These are phyloP conservation scores for Fremontodendron californicum DNA, from an alignment of 345 rosid genomes.

Conservation along the genomic window DNA sequence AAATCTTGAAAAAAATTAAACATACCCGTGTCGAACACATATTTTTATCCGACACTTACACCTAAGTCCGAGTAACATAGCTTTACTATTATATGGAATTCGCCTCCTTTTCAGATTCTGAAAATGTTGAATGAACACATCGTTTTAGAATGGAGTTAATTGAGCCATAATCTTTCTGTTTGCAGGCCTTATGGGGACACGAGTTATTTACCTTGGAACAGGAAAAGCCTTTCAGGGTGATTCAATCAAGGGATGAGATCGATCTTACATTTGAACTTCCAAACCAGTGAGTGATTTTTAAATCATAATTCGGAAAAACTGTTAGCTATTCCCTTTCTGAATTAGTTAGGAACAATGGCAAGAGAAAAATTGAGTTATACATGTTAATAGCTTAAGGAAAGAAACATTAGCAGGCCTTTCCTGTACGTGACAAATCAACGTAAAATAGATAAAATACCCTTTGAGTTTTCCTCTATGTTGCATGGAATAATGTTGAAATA, in stretches of 20 bases:
- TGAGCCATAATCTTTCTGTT: slow-evolving; percentile 2
- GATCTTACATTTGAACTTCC: not conserved
- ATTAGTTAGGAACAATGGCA: not conserved
- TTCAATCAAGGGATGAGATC: not conserved
- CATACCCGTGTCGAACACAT: too few species aligned
- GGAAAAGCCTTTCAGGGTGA: slow-evolving; percentile 43
- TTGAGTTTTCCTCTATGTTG: not conserved
- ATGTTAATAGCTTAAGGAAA: not conserved
- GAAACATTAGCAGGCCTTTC: not conserved
- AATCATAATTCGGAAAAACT: too few species aligned
- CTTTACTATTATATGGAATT: not conserved
- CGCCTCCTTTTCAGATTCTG: not conserved
- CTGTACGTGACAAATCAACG: not conserved
- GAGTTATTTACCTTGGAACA: slow-evolving; percentile 45
- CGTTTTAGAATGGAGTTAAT: not conserved
- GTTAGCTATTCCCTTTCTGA: not conserved
- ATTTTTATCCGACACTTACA: too few species aligned
- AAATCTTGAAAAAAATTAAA: too few species aligned
- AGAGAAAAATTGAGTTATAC: not conserved
- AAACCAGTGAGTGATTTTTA: not conserved
- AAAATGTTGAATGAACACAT: not conserved
- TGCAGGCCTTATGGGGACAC: slow-evolving; percentile 54
- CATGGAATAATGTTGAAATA: not conserved
- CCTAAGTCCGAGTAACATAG: too few species aligned
- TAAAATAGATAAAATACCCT: not conserved